These are phyloP conservation scores for Spergularia azorica DNA, from an alignment of 179 eudicot species.

Conservation along the genomic window DNA sequence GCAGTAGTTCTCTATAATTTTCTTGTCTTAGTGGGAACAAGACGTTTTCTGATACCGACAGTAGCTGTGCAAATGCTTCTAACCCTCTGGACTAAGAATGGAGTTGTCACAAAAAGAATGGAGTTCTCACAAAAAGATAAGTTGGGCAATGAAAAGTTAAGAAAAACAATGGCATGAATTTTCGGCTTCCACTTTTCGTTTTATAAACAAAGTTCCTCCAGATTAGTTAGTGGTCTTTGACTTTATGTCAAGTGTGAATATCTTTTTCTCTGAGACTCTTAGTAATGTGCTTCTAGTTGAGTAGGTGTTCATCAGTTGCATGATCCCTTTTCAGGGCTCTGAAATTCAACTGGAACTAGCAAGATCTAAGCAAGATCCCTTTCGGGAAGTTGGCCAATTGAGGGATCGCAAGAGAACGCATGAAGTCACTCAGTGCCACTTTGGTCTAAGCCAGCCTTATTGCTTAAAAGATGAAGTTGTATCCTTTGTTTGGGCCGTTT, in stretches of 20 bases:
- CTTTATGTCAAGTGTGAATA: background rate
- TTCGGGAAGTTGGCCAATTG: constrained; percentile 9
- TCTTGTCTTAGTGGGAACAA: background rate
- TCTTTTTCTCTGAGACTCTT: background rate
- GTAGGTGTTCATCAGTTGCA: background rate
- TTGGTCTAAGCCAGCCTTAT: constrained; percentile 42
- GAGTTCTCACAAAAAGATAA: too few species aligned
- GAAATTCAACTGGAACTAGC: constrained; percentile 3
- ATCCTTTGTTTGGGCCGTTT: constrained; percentile 87
- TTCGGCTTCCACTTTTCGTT: too few species aligned
- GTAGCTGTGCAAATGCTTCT: too few species aligned
- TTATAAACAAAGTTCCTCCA: too few species aligned
- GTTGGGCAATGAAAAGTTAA: too few species aligned
- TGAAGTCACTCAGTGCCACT: constrained; percentile 32
- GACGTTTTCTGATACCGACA: too few species aligned
- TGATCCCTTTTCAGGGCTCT: constrained; percentile 29
- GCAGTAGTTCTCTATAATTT: background rate
- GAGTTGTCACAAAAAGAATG: too few species aligned
- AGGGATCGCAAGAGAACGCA: constrained; percentile 19
- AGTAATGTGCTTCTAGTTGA: background rate
- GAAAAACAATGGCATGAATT: too few species aligned
- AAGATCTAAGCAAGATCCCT: constrained; percentile 11
- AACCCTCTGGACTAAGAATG: too few species aligned
- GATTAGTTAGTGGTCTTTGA: background rate
- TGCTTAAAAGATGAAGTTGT: constrained; percentile 65